These are phyloP conservation scores for Massariosphaeria phaeospora DNA, from an alignment of 495 filamentous ascomycete genomes.

Conservation along the genomic window DNA sequence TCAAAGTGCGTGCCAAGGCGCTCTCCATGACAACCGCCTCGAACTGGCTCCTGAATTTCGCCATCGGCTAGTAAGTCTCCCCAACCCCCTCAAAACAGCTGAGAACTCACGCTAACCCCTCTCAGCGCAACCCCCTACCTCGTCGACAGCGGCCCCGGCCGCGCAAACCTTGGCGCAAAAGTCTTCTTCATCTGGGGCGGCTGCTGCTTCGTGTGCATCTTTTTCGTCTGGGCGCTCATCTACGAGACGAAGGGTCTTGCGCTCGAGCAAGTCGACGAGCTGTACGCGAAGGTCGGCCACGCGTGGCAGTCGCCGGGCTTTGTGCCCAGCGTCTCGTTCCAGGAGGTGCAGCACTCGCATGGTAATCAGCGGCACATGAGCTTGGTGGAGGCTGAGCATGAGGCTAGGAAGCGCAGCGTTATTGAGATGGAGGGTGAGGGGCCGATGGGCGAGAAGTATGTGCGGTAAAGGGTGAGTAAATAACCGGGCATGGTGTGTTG, in stretches of 20 bases:
- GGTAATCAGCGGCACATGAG: conserved; percentile 21
- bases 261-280: conserved; percentile 42
- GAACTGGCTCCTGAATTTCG: conserved; percentile 45
- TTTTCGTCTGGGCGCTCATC: conserved; percentile 39
- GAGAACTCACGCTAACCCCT: not conserved
- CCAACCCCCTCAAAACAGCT: not conserved
- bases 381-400: conserved; percentile 23
- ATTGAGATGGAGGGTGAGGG: conserved; percentile 17
- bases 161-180: conserved; percentile 40
- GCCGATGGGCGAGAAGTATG: conserved; percentile 16
- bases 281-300: conserved; percentile 36
- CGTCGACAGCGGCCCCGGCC: conserved; percentile 36
- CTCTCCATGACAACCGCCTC: conserved; percentile 40
- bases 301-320: conserved; percentile 35
- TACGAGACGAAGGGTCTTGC: conserved; percentile 42
- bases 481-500: too few species aligned
- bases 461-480: too few species aligned
- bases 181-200: conserved; percentile 44
- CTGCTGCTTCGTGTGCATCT: conserved; percentile 39
- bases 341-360: conserved; percentile 32
- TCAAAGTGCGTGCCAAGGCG: conserved; percentile 42
- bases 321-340: conserved; percentile 38
- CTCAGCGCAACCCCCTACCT: conserved; percentile 39
- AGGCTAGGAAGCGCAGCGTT: conserved; percentile 28
- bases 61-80: conserved; percentile 37